A percentile compares a stretch with the other conserved stretches of the same genome.
Evolutionary conservation across 176 grass and related monocot species (phyloP).

Genomic region (Puya raimondii): DNA sequence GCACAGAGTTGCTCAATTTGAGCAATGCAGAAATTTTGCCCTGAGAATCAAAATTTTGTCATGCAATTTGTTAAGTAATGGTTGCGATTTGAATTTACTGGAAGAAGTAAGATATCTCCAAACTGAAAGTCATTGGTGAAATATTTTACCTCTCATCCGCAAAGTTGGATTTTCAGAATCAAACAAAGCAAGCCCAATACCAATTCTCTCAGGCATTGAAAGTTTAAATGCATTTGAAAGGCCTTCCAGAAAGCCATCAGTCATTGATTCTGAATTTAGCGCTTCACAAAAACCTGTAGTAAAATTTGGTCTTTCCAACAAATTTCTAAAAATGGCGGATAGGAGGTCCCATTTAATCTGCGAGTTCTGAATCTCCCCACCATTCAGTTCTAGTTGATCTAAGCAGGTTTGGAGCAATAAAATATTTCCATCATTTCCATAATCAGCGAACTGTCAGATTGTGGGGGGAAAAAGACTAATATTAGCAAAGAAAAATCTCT

Average conservation of each 20-base stretch:
- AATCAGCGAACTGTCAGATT: constrained; percentile 54
- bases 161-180: constrained; percentile 64
- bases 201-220: constrained; percentile 56
- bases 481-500: background rate
- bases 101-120: background rate
- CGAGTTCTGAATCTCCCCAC: constrained; percentile 21
- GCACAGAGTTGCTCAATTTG: constrained; percentile 68
- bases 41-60: constrained; percentile 30
- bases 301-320: constrained; percentile 62
- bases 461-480: constrained; percentile 19
- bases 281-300: constrained; percentile 67
- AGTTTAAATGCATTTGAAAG: constrained; percentile 63
- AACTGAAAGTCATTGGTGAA: background rate
- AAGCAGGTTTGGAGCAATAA: constrained; percentile 74
- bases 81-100: background rate
- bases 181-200: constrained; percentile 60
- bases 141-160: constrained; percentile 46
- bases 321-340: constrained; percentile 50
- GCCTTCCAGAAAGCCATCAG: constrained; percentile 50
- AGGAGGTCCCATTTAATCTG: constrained; percentile 36
- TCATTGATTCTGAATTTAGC: constrained; percentile 28
- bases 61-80: background rate
- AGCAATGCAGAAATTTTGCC: constrained; percentile 58
- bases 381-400: constrained; percentile 46
- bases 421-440: constrained; percentile 48